Evolutionary conservation across 306 rosid species (phyloP).

Genomic region (Cucurbita moschata): DNA sequence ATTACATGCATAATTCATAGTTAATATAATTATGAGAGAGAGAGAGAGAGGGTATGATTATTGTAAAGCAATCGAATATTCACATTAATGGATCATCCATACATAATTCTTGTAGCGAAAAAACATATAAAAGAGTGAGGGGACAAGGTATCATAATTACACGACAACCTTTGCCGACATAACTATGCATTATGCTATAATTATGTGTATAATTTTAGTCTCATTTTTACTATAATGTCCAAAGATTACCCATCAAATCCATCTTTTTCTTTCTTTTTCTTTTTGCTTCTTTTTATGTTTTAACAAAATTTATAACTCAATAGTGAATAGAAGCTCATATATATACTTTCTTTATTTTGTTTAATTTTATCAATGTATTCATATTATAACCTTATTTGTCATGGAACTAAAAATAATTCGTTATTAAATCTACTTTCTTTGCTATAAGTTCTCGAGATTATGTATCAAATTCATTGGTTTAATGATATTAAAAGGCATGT

Average conservation of each 20-base stretch:
- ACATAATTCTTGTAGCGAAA: neutral
- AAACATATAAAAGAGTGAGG: neutral
- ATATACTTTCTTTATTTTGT: neutral
- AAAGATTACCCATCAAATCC: neutral
- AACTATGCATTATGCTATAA: conserved; percentile 9
- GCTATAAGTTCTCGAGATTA: too few species aligned
- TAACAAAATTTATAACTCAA: neutral
- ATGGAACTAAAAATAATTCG: neutral
- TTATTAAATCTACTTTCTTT: neutral
- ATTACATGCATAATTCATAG: neutral
- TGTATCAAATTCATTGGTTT: neutral
- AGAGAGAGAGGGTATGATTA: neutral
- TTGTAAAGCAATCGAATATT: neutral
- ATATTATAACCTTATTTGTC: neutral
- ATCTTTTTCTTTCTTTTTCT: neutral
- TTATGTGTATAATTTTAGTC: neutral
- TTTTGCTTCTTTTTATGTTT: neutral
- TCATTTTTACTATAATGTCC: neutral
- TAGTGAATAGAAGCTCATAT: neutral
- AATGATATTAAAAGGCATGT: neutral
- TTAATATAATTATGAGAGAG: neutral
- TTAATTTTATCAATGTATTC: neutral
- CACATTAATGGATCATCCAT: neutral
- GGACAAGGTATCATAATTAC: neutral
- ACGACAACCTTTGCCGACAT: conserved; percentile 5